These are phyloP conservation scores for Pichia sporocuriosa DNA, from an alignment of 805 yeast species.

Conservation along the genomic window DNA sequence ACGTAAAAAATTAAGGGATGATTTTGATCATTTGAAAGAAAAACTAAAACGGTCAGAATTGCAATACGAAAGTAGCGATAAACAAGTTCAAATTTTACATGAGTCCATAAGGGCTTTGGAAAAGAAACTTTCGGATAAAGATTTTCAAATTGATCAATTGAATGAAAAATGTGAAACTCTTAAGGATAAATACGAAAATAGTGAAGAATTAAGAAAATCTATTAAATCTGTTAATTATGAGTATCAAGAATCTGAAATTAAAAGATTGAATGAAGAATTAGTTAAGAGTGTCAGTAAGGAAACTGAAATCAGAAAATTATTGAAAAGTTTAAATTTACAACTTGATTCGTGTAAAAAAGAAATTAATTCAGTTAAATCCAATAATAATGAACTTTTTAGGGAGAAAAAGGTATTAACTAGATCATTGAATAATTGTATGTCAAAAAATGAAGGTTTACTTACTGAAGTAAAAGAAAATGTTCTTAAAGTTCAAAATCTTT, in stretches of 20 bases:
- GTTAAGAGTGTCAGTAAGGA: slow-evolving; percentile 54
- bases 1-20: slow-evolving; percentile 47
- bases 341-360: slow-evolving; percentile 48
- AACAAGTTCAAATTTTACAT: slow-evolving; percentile 46
- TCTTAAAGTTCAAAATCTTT: slow-evolving; percentile 37
- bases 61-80: slow-evolving; percentile 50
- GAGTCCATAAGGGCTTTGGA: slow-evolving; percentile 45
- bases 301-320: slow-evolving; percentile 55
- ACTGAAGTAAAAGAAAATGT: slow-evolving; percentile 41
- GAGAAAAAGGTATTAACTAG: slow-evolving; percentile 38
- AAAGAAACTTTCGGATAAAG: slow-evolving; percentile 48
- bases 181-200: slow-evolving; percentile 44
- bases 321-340: slow-evolving; percentile 55
- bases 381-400: slow-evolving; percentile 32
- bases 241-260: slow-evolving; percentile 43
- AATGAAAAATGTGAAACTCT: slow-evolving; percentile 43
- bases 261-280: slow-evolving; percentile 46
- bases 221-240: slow-evolving; percentile 25
- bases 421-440: slow-evolving; percentile 35
- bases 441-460: slow-evolving; percentile 36
- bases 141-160: slow-evolving; percentile 45
- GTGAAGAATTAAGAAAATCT: slow-evolving; percentile 31
- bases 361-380: slow-evolving; percentile 34
- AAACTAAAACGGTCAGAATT: slow-evolving; percentile 41
- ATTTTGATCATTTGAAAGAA: slow-evolving; percentile 45